Base-by-base conservation (phyloP, 345 rosid species). In the Raphanus sativus region DNA sequence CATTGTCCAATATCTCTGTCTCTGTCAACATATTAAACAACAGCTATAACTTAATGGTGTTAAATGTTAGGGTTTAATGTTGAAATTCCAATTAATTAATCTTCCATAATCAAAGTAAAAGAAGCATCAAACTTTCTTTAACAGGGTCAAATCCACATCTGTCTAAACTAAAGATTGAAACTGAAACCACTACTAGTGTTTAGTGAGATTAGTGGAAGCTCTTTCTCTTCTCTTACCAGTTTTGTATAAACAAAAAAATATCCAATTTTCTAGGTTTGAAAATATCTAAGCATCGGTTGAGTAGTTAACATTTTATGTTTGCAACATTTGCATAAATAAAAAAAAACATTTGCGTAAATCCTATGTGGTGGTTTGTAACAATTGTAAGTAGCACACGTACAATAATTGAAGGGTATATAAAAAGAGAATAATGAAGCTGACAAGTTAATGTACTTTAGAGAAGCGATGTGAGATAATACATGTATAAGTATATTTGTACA, bases 391-490 rank as follows among this genome's bases (percentile, higher is more conserved):
- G 59, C 4, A 63, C 55, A 50, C 55, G 79, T 75, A 67, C 52
- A 75, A 67, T 75, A 67, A 45, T 75, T 75, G 78, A 36, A 13
- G 56, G 55, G 29, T 56, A 21, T 56, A 52, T 65, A 34, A 65
- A 45, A 50, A 73, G 73, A 78, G 73, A 73, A 73, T 67, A 36
- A 60, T 33, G 81, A 78, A 71, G 77, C 77, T 72, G 77, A 65
- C 73, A 78, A 66, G 61, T 77, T 16, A 21, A 50, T 71, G 81
- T 78, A 78, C 81, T 78, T 72, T 67, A 77, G 80, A 59, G 55
- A 50, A 50, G 55, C n/a, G 55, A 50, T 50, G 55, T 50, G 55
- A 50, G 55, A 50, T 50, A 50, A 28, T 28, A 4, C 30, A 8
- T 15, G 8, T 26, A 60, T 26, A 11, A 26, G 7, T 16, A 55